A percentile compares a stretch with the other conserved stretches of the same genome.
Conservation (phyloP, 495 filamentous ascomycete genomes). For the Tuber melanosporum region DNA sequence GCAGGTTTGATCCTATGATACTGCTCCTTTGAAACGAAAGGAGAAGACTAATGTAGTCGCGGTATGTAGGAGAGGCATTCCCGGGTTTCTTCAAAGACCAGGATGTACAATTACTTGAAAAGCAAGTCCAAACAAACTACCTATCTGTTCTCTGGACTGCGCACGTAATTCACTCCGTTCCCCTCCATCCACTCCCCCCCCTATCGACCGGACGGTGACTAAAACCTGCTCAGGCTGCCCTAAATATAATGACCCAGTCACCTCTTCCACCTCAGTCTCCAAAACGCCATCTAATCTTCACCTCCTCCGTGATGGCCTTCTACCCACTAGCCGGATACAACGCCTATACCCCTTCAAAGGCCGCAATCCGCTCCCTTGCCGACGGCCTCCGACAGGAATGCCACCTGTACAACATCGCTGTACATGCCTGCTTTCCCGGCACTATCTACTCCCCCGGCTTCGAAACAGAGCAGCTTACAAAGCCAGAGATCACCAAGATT, state of each 20-base stretch:
- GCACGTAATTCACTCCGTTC: slow-evolving; percentile 47
- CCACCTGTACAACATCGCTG: slow-evolving; percentile 71
- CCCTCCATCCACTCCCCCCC: not conserved
- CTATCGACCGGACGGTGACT: not conserved
- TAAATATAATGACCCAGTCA: slow-evolving; percentile 56
- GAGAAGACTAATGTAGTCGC: slow-evolving; percentile 4
- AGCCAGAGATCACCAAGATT: slow-evolving; percentile 72
- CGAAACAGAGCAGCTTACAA: slow-evolving; percentile 70
- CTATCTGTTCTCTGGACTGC: slow-evolving; percentile 83
- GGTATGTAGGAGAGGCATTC: slow-evolving; percentile 53
- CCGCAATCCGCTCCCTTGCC: slow-evolving; percentile 72
- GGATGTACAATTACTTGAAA: slow-evolving; percentile 55
- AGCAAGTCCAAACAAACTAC: slow-evolving; percentile 89
- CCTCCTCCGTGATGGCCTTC: slow-evolving; percentile 69
- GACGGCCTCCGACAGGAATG: slow-evolving; percentile 81
- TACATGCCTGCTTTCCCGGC: slow-evolving; percentile 79
- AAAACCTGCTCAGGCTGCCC: slow-evolving; percentile 43
- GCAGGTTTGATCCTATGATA: slow-evolving; percentile 45
- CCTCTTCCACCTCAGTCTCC: slow-evolving; percentile 40
- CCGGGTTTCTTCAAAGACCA: slow-evolving; percentile 76
- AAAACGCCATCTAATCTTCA: slow-evolving; percentile 79
- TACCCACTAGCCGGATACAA: slow-evolving; percentile 74
- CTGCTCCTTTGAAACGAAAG: not conserved
- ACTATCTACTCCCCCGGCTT: slow-evolving; percentile 71
- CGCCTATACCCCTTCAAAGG: slow-evolving; percentile 78